Percentiles rank a stretch among this genome's conserved stretches.
Evolutionary conservation across 2,329 filamentous ascomycete species (phyloP).

Genomic region (Aspergillus glaucus): DNA sequence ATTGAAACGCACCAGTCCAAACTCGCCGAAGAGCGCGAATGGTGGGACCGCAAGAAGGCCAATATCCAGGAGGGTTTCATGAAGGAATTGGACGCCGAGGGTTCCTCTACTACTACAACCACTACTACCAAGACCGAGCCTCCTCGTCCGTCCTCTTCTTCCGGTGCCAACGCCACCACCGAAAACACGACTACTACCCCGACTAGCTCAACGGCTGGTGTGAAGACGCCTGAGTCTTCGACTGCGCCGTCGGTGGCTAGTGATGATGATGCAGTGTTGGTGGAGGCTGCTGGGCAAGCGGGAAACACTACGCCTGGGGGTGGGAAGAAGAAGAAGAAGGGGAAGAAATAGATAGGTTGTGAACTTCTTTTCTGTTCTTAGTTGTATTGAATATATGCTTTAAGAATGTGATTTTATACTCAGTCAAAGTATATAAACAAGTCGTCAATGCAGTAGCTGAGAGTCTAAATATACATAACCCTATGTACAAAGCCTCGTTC

Average conservation of each 20-base stretch:
- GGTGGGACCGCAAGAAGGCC: slow-evolving; percentile 82
- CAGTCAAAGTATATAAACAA: no score
- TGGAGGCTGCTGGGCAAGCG: slow-evolving; percentile 55
- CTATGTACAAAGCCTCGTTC: not conserved
- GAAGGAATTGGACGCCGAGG: slow-evolving; percentile 62
- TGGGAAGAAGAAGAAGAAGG: slow-evolving; percentile 42
- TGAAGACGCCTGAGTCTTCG: slow-evolving; percentile 15
- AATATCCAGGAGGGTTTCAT: slow-evolving; percentile 71
- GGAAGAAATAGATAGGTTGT: slow-evolving; percentile 34
- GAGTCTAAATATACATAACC: not conserved
- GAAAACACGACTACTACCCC: slow-evolving; percentile 10
- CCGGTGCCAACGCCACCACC: slow-evolving; percentile 6
- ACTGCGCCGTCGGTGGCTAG: slow-evolving; percentile 40
- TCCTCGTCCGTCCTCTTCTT: not conserved
- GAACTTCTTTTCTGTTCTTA: not conserved
- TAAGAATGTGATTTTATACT: no score
- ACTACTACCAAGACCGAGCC: slow-evolving; percentile 10
- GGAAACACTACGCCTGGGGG: slow-evolving; percentile 22
- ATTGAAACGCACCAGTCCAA: slow-evolving; percentile 70
- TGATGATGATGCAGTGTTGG: slow-evolving; percentile 71
- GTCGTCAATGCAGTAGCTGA: not conserved
- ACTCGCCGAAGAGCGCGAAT: slow-evolving; percentile 68
- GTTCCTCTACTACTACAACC: slow-evolving; percentile 3
- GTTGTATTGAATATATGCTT: no score
- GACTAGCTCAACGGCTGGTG: not conserved